Base-by-base conservation (phyloP, 495 filamentous ascomycete genomes). In the Durotheca rogersii region DNA sequence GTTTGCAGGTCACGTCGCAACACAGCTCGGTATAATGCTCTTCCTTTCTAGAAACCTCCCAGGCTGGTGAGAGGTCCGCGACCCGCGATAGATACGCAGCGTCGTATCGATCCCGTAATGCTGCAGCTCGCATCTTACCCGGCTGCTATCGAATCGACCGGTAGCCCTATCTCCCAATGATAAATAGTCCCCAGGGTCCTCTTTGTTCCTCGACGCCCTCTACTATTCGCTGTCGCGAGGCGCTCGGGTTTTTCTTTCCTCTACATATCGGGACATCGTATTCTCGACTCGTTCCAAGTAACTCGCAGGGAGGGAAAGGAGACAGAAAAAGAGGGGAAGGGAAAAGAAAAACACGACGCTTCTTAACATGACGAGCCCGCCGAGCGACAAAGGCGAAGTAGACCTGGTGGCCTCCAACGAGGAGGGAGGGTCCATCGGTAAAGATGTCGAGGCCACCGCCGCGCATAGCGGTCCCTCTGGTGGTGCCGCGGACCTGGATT, bases 401-500 rank as follows among this genome's bases (percentile, higher is more conserved):
- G 41, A 59, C 25, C 50, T 18, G n/a, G 23, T 23, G 2, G 32
- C 53, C 32, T 59, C 56, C 0, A 47, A 53, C 11, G 49, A 53
- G 17, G 55, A 59, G 40, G 38, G 35, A 7, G 38, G 35, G 7
- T 12, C 41, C 6, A 2, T 42, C 14, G 31, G 35, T 25, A 59
- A 59, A 39, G 50, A 54, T 34, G 56, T 27, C 20, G 19, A 21
- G 12, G n/a, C 16, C 12, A 18, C 41, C 10, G 27, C 10, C 15
- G 12, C 32, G n/a, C 19, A 45, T 30, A 50, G 45, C 50, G 19
- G 47, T 11, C 47, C 57, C 18, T n/a, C n/a, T n/a, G n/a, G n/a
- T n/a, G 27, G 44, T 19, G 46, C 60, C 39, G 59, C 53, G 9
- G 47, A 66, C 21, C 35, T 65, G 2, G 47, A 44, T 1, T 56